Conservation (phyloP, 768 basidiomycete species). For the Calocera cornea region DNA sequence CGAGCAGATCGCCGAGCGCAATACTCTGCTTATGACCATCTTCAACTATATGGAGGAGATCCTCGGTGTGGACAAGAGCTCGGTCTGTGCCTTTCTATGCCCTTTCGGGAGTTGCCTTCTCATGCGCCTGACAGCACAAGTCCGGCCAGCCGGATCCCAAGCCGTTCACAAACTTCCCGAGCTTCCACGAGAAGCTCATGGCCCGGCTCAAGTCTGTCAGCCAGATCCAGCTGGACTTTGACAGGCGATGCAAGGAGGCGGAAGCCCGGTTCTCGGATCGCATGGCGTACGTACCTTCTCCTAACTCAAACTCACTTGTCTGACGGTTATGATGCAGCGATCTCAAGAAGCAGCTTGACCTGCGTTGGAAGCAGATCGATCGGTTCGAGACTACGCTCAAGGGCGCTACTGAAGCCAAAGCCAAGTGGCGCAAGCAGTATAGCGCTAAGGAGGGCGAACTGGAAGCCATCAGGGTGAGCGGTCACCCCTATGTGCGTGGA, state of each 20-base stretch:
- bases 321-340: constrained; percentile 28
- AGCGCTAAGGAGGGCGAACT: constrained; percentile 78
- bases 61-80: constrained; percentile 74
- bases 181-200: constrained; percentile 91
- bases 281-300: constrained; percentile 30
- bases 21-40: constrained; percentile 78
- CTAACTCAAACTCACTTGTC: not conserved
- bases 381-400: constrained; percentile 81
- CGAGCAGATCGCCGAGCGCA: constrained; percentile 86
- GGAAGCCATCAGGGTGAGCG: constrained; percentile 63
- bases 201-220: constrained; percentile 71
- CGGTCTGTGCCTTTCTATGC: constrained; percentile 37
- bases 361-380: constrained; percentile 83
- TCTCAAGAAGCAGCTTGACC: constrained; percentile 76
- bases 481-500: not conserved
- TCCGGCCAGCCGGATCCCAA: constrained; percentile 68
- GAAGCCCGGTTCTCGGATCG: constrained; percentile 62
- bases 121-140: constrained; percentile 66
- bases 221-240: constrained; percentile 75
- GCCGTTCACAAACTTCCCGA: constrained; percentile 82
- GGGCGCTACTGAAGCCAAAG: constrained; percentile 64
- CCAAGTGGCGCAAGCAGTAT: constrained; percentile 70
- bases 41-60: constrained; percentile 95
- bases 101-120: not conserved
- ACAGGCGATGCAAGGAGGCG: constrained; percentile 66